Conservation (phyloP, 331 rosid genomes). For the Acacia pycnantha region DNA sequence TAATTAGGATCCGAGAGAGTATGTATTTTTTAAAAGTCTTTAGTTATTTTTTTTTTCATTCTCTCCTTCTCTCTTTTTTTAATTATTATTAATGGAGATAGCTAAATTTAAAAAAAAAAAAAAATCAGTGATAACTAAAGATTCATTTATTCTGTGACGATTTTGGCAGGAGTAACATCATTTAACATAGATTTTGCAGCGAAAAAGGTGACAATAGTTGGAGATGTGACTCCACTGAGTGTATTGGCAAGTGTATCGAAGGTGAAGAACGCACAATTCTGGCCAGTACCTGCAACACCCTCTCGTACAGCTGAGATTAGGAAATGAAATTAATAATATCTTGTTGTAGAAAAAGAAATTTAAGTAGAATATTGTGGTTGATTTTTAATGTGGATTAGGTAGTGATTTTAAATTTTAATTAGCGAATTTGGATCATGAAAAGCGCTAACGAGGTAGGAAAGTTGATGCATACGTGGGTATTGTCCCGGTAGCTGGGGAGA, state of each 20-base stretch:
- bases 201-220: conserved; percentile 87
- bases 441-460: not conserved
- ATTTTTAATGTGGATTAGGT: conserved; percentile 28
- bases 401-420: not conserved
- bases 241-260: conserved; percentile 84
- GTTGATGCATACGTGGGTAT: not conserved
- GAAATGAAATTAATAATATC: conserved; percentile 9
- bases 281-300: conserved; percentile 48
- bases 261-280: conserved; percentile 89
- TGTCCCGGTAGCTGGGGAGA: not conserved
- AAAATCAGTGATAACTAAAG: no score
- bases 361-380: not conserved
- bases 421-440: not conserved
- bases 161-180: conserved; percentile 72
- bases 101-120: no score
- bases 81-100: no score
- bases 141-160: not conserved
- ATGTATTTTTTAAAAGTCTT: no score
- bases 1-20: no score
- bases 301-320: conserved; percentile 35
- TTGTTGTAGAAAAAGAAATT: conserved; percentile 1
- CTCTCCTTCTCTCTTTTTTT: no score
- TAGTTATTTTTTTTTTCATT: no score
- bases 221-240: conserved; percentile 77
- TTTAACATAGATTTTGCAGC: conserved; percentile 86